Percentiles rank a stretch among this genome's conserved stretches.
These are phyloP conservation scores for Acanthamoeba triangularis DNA, from an alignment of 208 protist species.

Conservation along the genomic window DNA sequence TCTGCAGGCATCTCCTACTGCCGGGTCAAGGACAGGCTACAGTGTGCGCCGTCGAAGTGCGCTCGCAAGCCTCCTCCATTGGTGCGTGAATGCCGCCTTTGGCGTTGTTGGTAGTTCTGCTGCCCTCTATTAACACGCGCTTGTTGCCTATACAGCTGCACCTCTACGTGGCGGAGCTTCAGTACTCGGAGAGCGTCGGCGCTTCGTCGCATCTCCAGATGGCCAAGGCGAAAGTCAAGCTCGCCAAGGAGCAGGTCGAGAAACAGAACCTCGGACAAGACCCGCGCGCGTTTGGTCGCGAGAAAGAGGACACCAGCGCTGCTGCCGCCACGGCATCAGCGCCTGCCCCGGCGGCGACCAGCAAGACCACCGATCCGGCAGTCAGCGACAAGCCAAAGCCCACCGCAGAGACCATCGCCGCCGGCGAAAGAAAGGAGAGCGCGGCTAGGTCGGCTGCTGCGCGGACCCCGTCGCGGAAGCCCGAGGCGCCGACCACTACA, in stretches of 20 bases:
- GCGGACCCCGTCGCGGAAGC: neutral
- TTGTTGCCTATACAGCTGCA: neutral
- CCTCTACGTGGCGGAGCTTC: slow-evolving; percentile 24
- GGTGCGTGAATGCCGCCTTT: neutral
- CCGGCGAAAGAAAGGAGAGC: neutral
- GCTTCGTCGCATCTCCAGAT: neutral
- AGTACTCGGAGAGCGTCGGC: slow-evolving; percentile 35
- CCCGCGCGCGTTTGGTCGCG: neutral
- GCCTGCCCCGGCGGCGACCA: no score
- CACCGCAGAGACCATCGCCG: no score
- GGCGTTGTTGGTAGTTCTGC: neutral
- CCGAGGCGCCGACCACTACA: neutral
- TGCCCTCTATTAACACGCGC: neutral
- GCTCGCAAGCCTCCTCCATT: neutral
- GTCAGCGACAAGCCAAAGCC: no score
- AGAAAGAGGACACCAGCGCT: neutral
- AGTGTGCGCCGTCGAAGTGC: slow-evolving; percentile 14
- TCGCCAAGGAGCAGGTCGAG: neutral
- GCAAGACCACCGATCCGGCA: neutral
- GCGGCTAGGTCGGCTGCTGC: neutral
- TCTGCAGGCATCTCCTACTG: neutral
- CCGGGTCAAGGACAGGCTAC: slow-evolving; percentile 11
- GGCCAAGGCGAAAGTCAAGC: slow-evolving; percentile 8
- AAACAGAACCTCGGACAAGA: neutral
- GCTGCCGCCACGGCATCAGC: no score